phyloP scores from a whole-genome alignment of 1,284 basidiomycete species.

The Puccinia brachypodii region DNA sequence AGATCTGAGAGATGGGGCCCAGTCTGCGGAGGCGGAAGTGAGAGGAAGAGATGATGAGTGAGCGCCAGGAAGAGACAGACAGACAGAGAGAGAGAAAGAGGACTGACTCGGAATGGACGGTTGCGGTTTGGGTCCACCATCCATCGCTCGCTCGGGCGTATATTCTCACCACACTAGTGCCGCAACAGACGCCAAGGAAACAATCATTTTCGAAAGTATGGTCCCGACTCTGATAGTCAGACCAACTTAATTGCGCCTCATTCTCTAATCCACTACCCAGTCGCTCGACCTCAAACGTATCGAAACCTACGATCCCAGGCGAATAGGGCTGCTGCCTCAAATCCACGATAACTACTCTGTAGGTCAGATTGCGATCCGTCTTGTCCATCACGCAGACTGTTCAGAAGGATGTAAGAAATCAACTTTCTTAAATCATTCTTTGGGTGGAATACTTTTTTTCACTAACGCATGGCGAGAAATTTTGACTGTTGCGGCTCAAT shows the following conservation, averaged over 20 bases:
- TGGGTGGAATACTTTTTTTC: not conserved
- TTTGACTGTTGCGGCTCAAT: slow-evolving; percentile 1
- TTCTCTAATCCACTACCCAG: not conserved
- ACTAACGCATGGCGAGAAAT: slow-evolving; percentile 23
- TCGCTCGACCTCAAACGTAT: slow-evolving; percentile 19
- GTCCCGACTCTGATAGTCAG: not conserved
- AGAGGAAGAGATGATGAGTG: not conserved
- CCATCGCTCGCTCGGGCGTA: slow-evolving; percentile 30
- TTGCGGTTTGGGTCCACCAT: slow-evolving; percentile 26
- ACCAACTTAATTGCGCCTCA: slow-evolving; percentile 20
- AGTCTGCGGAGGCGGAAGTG: slow-evolving; percentile 1
- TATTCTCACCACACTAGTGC: not conserved
- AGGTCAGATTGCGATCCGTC: not conserved
- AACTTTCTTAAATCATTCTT: not conserved
- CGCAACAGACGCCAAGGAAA: slow-evolving; percentile 13
- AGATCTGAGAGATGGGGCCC: slow-evolving; percentile 35
- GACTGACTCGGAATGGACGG: slow-evolving; percentile 25
- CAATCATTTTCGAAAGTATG: not conserved
- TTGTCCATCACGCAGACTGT: slow-evolving; percentile 14
- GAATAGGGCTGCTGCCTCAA: slow-evolving; percentile 31
- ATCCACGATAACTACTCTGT: slow-evolving; percentile 12
- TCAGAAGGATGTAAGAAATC: not conserved
- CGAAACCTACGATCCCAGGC: slow-evolving; percentile 32
- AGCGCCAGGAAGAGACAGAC: not conserved
- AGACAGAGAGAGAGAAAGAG: not conserved